Conservation (phyloP, 2,329 filamentous ascomycete genomes). For the Talaromyces atroroseus region DNA sequence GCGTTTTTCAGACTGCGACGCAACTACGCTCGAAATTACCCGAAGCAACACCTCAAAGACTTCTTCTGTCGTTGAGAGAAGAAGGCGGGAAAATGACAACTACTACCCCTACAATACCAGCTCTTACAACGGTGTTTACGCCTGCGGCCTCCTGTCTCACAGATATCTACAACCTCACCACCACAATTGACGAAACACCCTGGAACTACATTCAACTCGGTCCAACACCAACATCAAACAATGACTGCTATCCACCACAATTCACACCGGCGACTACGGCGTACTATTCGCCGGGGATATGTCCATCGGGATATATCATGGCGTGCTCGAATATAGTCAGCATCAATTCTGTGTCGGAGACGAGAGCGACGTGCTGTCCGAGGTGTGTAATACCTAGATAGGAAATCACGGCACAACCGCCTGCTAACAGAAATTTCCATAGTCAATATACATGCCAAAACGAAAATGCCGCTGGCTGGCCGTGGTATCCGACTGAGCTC, state of each 20-base stretch:
- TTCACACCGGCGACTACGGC: background rate
- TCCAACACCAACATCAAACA: background rate
- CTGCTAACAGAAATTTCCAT: background rate
- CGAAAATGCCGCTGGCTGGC: background rate
- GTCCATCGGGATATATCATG: background rate
- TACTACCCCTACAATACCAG: background rate
- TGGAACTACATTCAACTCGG: slow-evolving; percentile 10
- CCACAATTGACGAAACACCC: background rate
- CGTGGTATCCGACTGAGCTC: slow-evolving; percentile 10
- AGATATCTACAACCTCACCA: slow-evolving; percentile 2
- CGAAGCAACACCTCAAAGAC: no score
- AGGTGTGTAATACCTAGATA: background rate
- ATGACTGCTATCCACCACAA: slow-evolving; percentile 3
- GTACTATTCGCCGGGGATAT: slow-evolving; percentile 8
- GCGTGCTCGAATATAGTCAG: slow-evolving; percentile 4
- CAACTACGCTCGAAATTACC: no score
- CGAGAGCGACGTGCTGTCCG: slow-evolving; percentile 8
- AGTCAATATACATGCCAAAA: slow-evolving; percentile 6
- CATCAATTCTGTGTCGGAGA: slow-evolving; percentile 5
- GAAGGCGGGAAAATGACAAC: background rate
- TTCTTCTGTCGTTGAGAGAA: no score
- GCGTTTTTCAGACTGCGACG: no score
- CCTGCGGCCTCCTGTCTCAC: slow-evolving; percentile 7
- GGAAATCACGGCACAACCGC: background rate
- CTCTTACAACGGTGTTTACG: slow-evolving; percentile 7